Percentiles rank a stretch among this genome's conserved stretches.
These are phyloP conservation scores for Vigna mungo DNA, from an alignment of 306 rosid species.

Conservation along the genomic window DNA sequence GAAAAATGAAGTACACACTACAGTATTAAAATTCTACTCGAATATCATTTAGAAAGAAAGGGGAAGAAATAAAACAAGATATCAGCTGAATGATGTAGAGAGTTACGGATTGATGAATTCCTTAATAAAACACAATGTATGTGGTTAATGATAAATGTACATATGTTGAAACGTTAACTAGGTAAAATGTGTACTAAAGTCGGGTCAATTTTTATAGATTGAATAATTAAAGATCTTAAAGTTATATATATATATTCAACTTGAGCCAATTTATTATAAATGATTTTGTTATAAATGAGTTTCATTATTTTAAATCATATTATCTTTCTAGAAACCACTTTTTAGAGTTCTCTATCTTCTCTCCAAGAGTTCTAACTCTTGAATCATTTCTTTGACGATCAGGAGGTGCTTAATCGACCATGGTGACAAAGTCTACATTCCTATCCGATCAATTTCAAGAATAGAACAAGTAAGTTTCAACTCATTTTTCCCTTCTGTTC, in stretches of 20 bases:
- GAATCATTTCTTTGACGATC: too few relatives aligned
- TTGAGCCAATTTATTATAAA: neutral
- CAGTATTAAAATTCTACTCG: neutral
- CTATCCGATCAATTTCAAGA: too few relatives aligned
- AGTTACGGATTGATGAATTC: neutral
- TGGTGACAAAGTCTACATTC: too few relatives aligned
- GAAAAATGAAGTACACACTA: neutral
- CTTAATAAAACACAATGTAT: conserved; percentile 1
- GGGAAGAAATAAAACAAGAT: neutral
- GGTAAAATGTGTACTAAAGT: neutral
- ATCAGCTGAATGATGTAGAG: neutral
- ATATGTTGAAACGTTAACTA: conserved; percentile 6
- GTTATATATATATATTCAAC: conserved; percentile 8
- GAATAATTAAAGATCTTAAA: neutral
- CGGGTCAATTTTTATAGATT: conserved; percentile 7
- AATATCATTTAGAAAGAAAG: neutral
- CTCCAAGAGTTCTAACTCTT: too few relatives aligned
- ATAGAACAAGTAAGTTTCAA: too few relatives aligned
- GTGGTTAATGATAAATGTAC: neutral
- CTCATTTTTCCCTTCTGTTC: too few relatives aligned
- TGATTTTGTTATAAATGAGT: too few relatives aligned
- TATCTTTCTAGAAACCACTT: too few relatives aligned
- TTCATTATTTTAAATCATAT: too few relatives aligned
- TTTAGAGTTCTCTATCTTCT: too few relatives aligned
- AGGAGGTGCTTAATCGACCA: too few relatives aligned